Percentiles rank a stretch among this genome's conserved stretches.
phyloP scores from a whole-genome alignment of 106 monocot species.

The Acorus calamus region DNA sequence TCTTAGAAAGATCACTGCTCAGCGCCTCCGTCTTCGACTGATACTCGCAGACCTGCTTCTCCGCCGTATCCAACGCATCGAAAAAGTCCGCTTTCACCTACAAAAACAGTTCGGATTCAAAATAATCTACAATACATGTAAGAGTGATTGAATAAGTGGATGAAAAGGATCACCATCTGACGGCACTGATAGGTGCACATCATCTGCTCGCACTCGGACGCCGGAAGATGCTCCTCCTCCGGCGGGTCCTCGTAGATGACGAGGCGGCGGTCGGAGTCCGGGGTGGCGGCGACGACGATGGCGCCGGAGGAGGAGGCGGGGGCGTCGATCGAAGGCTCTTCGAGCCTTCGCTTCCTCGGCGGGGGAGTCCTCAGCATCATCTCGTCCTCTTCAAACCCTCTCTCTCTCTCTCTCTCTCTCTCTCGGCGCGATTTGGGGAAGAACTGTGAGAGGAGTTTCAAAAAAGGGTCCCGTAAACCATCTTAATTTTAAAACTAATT shows the following conservation, averaged over 20 bases:
- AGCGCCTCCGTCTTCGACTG: conserved; percentile 27
- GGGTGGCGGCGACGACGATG: conserved; percentile 18
- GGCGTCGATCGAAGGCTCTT: background rate
- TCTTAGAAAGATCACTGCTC: conserved; percentile 25
- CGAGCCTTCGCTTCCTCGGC: conserved; percentile 39
- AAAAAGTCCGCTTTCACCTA: conserved; percentile 74
- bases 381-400: background rate
- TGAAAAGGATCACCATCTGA: conserved; percentile 60
- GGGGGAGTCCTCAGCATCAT: conserved; percentile 58
- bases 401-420: background rate
- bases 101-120: background rate
- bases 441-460: too few species aligned
- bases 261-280: conserved; percentile 75
- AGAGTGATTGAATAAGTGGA: background rate
- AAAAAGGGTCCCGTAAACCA: too few species aligned
- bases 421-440: background rate
- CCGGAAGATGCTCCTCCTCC: conserved; percentile 9
- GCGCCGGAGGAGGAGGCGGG: too few species aligned
- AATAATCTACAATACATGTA: background rate
- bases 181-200: conserved; percentile 95
- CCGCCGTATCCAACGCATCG: conserved; percentile 38
- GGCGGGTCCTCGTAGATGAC: conserved; percentile 35
- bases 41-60: conserved; percentile 45
- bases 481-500: too few species aligned
- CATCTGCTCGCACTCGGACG: conserved; percentile 30